Evolutionary conservation across 345 rosid genomes (phyloP).

Genomic region (Eucalyptus coolabah): DNA sequence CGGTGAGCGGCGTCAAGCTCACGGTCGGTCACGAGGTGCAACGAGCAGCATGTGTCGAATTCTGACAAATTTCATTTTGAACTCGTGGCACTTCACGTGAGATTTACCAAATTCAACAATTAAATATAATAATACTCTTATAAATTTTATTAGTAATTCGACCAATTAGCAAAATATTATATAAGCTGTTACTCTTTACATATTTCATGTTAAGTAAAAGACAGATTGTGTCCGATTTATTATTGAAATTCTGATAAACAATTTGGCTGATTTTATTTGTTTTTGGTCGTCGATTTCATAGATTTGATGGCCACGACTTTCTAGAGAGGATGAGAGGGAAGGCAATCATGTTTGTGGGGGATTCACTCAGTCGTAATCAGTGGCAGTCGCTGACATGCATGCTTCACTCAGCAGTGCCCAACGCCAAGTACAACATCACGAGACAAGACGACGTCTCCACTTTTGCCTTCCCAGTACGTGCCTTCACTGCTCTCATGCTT

Average conservation of each 20-base stretch:
- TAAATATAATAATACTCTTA: neutral
- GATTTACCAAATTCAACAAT: neutral
- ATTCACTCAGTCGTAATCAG: slow-evolving; percentile 65
- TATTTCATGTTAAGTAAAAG: neutral
- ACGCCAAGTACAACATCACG: slow-evolving; percentile 14
- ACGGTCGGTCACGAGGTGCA: neutral
- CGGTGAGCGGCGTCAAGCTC: neutral
- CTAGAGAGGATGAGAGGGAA: slow-evolving; percentile 44
- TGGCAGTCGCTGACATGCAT: slow-evolving; percentile 78
- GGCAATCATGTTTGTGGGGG: slow-evolving; percentile 71
- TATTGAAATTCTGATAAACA: neutral
- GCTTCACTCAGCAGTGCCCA: slow-evolving; percentile 48
- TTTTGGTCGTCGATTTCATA: neutral
- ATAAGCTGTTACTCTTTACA: accelerated
- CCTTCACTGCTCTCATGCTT: no score
- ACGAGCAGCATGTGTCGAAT: neutral
- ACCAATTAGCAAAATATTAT: neutral
- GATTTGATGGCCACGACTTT: slow-evolving; percentile 51
- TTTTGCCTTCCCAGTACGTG: slow-evolving; percentile 15
- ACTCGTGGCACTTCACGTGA: neutral
- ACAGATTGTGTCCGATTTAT: accelerated
- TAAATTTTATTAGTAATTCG: accelerated
- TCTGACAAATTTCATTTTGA: neutral
- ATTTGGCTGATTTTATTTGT: neutral
- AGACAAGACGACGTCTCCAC: slow-evolving; percentile 34